Evolutionary conservation across 2,329 filamentous ascomycete species (phyloP).

Genomic region (Lachnellula subtilissima): DNA sequence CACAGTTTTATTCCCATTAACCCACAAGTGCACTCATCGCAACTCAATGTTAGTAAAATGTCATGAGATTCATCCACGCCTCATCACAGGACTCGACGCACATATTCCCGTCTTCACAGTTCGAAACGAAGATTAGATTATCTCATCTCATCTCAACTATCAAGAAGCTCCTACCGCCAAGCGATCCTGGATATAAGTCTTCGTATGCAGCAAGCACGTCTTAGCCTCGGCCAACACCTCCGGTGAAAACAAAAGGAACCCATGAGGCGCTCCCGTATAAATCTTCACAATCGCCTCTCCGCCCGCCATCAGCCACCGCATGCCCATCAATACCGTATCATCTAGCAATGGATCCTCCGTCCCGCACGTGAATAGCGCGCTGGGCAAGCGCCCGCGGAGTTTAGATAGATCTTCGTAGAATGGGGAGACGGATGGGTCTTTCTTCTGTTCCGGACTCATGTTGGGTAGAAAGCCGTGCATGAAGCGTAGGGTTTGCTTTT

Average conservation of each 20-base stretch:
- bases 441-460: slow-evolving; percentile 36
- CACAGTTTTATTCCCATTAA: no score
- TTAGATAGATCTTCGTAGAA: slow-evolving; percentile 43
- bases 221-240: slow-evolving; percentile 16
- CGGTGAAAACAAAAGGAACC: slow-evolving; percentile 35
- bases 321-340: slow-evolving; percentile 49
- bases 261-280: slow-evolving; percentile 50
- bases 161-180: background rate
- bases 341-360: slow-evolving; percentile 50
- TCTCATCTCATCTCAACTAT: background rate
- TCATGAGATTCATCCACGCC: no score
- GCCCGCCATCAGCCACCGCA: slow-evolving; percentile 49
- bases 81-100: background rate
- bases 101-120: background rate
- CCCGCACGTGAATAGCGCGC: slow-evolving; percentile 49
- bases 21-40: no score
- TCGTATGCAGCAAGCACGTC: slow-evolving; percentile 17
- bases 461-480: slow-evolving; percentile 41
- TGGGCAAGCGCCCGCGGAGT: slow-evolving; percentile 38
- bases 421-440: slow-evolving; percentile 43
- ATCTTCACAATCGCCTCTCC: slow-evolving; percentile 47
- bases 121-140: background rate
- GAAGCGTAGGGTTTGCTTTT: slow-evolving; percentile 42
- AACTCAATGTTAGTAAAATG: no score
- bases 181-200: slow-evolving; percentile 10